Evolutionary conservation across 768 basidiomycete genomes (phyloP).

Genomic region (Gloeopeniophorella convolvens): DNA sequence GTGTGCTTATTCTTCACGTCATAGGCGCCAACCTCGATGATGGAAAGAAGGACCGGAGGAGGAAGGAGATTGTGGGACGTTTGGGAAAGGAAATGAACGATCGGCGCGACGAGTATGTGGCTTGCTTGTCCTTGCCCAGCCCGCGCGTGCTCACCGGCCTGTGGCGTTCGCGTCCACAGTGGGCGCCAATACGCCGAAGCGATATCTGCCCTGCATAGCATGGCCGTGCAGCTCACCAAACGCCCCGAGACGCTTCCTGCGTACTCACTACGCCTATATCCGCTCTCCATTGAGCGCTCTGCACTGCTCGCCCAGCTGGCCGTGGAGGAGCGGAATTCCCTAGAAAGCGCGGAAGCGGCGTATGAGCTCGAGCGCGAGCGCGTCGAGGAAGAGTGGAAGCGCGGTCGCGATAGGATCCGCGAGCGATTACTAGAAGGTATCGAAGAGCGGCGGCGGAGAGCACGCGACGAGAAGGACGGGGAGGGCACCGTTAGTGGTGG

Average conservation of each 20-base stretch:
- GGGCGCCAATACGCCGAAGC: constrained; percentile 57
- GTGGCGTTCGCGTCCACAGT: constrained; percentile 29
- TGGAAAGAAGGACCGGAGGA: constrained; percentile 55
- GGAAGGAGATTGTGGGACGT: constrained; percentile 64
- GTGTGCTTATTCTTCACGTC: background rate
- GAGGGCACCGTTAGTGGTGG: constrained; percentile 70
- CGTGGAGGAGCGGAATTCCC: constrained; percentile 60
- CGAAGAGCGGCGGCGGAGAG: constrained; percentile 71
- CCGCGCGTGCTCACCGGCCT: constrained; percentile 8
- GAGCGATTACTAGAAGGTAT: constrained; percentile 79
- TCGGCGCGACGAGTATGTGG: constrained; percentile 65
- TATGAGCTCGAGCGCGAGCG: constrained; percentile 73
- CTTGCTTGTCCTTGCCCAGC: constrained; percentile 3
- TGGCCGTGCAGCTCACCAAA: constrained; percentile 56
- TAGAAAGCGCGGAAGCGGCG: constrained; percentile 59
- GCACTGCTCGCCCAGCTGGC: constrained; percentile 62
- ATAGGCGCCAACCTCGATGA: constrained; percentile 32
- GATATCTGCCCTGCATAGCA: constrained; percentile 51
- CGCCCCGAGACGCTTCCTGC: constrained; percentile 59
- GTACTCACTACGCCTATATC: constrained; percentile 68
- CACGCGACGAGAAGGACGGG: constrained; percentile 84
- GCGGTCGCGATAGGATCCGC: constrained; percentile 66
- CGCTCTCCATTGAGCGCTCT: constrained; percentile 69
- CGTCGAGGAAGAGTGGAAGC: constrained; percentile 79
- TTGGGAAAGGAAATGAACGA: constrained; percentile 68